These are phyloP conservation scores for Schizosaccharomyces octosporus DNA, from an alignment of 805 yeast genomes.

Conservation along the genomic window DNA sequence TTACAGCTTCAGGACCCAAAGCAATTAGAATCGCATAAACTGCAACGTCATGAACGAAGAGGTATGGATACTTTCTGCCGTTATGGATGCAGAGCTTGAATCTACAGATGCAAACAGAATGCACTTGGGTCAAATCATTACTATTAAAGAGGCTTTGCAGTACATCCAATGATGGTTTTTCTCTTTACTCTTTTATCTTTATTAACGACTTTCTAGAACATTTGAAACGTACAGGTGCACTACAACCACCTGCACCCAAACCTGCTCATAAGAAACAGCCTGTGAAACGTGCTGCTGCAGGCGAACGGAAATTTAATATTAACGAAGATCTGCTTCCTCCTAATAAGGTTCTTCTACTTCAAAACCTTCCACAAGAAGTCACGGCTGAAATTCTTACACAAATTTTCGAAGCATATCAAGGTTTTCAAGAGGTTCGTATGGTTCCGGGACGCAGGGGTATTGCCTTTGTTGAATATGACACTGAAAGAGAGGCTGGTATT, in stretches of 20 bases:
- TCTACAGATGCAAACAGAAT: not conserved
- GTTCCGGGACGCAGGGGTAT: slow-evolving; percentile 38
- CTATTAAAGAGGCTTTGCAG: too few relatives aligned
- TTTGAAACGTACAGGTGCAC: not conserved
- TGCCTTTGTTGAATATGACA: slow-evolving; percentile 59
- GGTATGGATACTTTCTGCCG: not conserved
- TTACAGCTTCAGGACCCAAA: slow-evolving; percentile 8
- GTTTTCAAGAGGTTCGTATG: slow-evolving; percentile 41
- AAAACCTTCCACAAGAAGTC: slow-evolving; percentile 28
- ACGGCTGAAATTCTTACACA: slow-evolving; percentile 19
- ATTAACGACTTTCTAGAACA: not conserved
- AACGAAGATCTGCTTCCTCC: slow-evolving; percentile 1
- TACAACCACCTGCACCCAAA: not conserved
- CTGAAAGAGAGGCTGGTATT: slow-evolving; percentile 25
- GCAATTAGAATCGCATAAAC: slow-evolving; percentile 9
- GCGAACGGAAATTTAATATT: not conserved
- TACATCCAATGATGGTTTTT: too few relatives aligned
- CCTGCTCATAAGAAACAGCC: not conserved
- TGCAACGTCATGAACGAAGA: slow-evolving; percentile 7
- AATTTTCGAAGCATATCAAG: slow-evolving; percentile 27
- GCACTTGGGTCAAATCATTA: not conserved
- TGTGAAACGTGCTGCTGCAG: not conserved
- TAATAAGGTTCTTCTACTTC: slow-evolving; percentile 26
- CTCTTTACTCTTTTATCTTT: not conserved
- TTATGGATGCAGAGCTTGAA: not conserved